Evolutionary conservation across 805 yeast genomes (phyloP).

Genomic region (Lachancea meyersii): DNA sequence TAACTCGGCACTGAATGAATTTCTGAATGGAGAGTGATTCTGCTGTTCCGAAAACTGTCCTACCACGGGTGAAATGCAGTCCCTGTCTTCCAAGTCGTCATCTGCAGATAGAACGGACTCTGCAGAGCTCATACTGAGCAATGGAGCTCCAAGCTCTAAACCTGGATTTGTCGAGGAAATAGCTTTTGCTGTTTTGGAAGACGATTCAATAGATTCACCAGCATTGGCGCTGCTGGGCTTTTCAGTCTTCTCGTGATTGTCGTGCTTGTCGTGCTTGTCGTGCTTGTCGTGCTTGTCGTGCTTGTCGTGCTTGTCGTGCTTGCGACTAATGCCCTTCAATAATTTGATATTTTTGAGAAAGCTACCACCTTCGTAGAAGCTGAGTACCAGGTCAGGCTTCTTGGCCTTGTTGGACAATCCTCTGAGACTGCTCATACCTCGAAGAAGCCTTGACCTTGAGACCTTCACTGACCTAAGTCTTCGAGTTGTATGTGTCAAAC

Average conservation of each 20-base stretch:
- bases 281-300: not conserved
- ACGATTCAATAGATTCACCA: no score
- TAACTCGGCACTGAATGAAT: not conserved
- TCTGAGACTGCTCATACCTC: slow-evolving; percentile 4
- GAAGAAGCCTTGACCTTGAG: not conserved
- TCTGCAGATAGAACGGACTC: slow-evolving; percentile 6
- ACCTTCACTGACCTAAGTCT: not conserved
- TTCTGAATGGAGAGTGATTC: not conserved
- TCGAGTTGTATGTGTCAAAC: not conserved
- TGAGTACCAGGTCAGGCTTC: slow-evolving; percentile 11
- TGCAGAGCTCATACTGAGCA: slow-evolving; percentile 2
- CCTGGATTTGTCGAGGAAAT: not conserved
- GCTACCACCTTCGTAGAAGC: slow-evolving; percentile 20
- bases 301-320: not conserved
- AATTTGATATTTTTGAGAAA: slow-evolving; percentile 23
- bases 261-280: not conserved
- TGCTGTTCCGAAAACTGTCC: not conserved
- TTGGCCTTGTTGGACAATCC: slow-evolving; percentile 4
- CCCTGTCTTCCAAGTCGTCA: not conserved
- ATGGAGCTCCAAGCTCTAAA: not conserved
- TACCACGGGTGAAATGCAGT: slow-evolving; percentile 8
- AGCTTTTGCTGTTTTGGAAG: no score
- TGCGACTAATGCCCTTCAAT: slow-evolving; percentile 16
- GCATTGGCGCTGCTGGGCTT: not conserved
- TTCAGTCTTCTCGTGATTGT: no score